These are phyloP conservation scores for Sarocladium kiliense DNA, from an alignment of 2,329 filamentous ascomycete genomes.

Conservation along the genomic window DNA sequence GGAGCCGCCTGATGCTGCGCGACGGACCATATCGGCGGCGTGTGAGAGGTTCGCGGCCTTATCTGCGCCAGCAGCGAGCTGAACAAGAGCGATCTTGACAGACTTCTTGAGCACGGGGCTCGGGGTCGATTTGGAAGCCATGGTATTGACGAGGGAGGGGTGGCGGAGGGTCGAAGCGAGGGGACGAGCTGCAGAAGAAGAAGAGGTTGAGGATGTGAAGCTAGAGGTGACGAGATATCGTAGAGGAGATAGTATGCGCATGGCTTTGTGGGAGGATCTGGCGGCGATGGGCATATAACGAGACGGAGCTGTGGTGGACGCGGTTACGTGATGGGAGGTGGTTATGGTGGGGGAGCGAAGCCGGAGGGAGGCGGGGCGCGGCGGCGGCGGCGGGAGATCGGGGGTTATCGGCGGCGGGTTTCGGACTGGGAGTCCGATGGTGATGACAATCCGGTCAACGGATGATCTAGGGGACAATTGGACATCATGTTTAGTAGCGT, in stretches of 20 bases:
- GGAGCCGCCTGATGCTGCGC: conserved; percentile 71
- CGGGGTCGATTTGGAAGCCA: conserved; percentile 26
- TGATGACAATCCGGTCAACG: too few species aligned
- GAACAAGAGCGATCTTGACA: conserved; percentile 75
- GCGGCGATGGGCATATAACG: neutral
- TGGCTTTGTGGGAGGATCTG: neutral
- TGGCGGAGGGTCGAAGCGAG: conserved; percentile 13
- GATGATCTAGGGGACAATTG: too few species aligned
- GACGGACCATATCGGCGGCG: conserved; percentile 76
- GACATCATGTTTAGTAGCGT: too few species aligned
- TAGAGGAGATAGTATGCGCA: conserved; percentile 7
- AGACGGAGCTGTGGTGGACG: neutral
- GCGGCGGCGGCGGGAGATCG: conserved; percentile 6
- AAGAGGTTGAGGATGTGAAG: neutral
- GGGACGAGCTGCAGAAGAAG: neutral
- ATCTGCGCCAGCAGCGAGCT: conserved; percentile 75
- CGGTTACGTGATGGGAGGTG: neutral
- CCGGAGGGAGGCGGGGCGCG: conserved; percentile 7
- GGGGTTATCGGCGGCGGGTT: neutral
- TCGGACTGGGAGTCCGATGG: conserved; percentile 4
- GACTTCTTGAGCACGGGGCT: conserved; percentile 62
- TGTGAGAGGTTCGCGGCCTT: conserved; percentile 79
- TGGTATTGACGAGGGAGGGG: conserved; percentile 23
- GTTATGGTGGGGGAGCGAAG: conserved; percentile 5
- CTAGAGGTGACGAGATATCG: neutral